Conservation (phyloP, 2,329 filamentous ascomycete species). For the Stagonosporopsis vannaccii region DNA sequence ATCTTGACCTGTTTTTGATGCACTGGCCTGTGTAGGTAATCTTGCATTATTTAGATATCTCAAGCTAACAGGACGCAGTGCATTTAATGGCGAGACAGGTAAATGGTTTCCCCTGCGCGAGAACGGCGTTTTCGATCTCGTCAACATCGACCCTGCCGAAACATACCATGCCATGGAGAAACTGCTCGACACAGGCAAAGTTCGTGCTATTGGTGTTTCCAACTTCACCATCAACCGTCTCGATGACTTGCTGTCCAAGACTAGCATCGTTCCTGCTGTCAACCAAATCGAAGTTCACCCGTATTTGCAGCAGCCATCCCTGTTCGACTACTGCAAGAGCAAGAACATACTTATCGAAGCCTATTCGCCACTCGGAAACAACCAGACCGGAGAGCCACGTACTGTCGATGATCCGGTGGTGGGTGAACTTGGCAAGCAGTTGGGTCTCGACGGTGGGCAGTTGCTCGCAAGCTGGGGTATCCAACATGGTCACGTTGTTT, state of each 20-base stretch:
- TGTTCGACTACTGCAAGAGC: conserved; percentile 71
- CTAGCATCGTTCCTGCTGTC: conserved; percentile 69
- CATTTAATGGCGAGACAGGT: conserved; percentile 40
- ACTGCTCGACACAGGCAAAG: conserved; percentile 70
- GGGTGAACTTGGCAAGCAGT: conserved; percentile 38
- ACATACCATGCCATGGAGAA: conserved; percentile 77
- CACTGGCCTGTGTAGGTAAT: conserved; percentile 62
- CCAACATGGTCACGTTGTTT: conserved; percentile 79
- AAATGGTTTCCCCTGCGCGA: conserved; percentile 38
- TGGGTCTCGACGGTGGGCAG: conserved; percentile 74
- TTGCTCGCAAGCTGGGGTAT: conserved; percentile 80
- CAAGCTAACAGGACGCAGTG: conserved; percentile 3
- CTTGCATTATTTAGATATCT: not conserved
- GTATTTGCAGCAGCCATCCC: conserved; percentile 38
- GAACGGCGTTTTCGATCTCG: conserved; percentile 71
- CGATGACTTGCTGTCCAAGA: conserved; percentile 71
- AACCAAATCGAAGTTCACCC: conserved; percentile 83
- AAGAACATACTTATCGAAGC: conserved; percentile 77
- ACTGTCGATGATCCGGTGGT: conserved; percentile 52
- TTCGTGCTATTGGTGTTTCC: conserved; percentile 79
- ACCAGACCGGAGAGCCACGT: conserved; percentile 66
- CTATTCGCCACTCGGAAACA: conserved; percentile 74
- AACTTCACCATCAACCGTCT: conserved; percentile 82
- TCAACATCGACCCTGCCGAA: conserved; percentile 80
- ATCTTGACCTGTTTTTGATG: conserved; percentile 73